Conservation (phyloP, 495 filamentous ascomycete species). For the Xylaria palmicola region DNA sequence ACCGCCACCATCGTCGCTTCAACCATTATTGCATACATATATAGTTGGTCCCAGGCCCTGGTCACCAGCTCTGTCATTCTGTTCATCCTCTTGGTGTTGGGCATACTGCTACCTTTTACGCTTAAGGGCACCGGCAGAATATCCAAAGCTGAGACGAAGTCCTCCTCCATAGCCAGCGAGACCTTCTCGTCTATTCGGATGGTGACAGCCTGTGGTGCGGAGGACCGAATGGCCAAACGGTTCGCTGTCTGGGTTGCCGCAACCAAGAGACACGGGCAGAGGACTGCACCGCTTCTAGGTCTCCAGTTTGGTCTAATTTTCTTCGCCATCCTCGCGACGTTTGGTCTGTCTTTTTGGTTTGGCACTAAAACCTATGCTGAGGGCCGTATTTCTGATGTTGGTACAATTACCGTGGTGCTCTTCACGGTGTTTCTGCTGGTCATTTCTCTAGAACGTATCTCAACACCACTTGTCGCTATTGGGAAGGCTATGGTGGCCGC, state of each 20-base stretch:
- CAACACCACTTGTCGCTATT: slow-evolving; percentile 50
- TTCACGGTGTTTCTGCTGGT: slow-evolving; percentile 59
- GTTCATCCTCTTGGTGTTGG: slow-evolving; percentile 54
- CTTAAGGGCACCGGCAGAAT: slow-evolving; percentile 49
- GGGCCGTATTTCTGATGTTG: slow-evolving; percentile 40
- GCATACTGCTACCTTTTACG: slow-evolving; percentile 58
- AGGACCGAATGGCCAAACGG: slow-evolving; percentile 48
- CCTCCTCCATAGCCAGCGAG: slow-evolving; percentile 59
- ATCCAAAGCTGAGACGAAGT: slow-evolving; percentile 47
- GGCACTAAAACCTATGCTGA: slow-evolving; percentile 44
- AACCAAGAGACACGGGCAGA: slow-evolving; percentile 51
- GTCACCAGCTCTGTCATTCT: slow-evolving; percentile 58
- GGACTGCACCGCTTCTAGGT: slow-evolving; percentile 45
- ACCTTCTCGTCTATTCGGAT: slow-evolving; percentile 56
- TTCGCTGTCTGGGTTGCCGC: slow-evolving; percentile 59
- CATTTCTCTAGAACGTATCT: slow-evolving; percentile 45
- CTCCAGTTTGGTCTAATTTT: slow-evolving; percentile 37
- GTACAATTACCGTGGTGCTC: slow-evolving; percentile 51
- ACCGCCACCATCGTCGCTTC: slow-evolving; percentile 41
- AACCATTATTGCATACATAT: slow-evolving; percentile 53
- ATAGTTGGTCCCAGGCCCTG: slow-evolving; percentile 56
- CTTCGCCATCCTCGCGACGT: slow-evolving; percentile 43
- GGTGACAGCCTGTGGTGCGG: slow-evolving; percentile 64
- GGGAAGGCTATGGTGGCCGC: slow-evolving; percentile 56
- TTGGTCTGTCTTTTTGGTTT: slow-evolving; percentile 54